Evolutionary conservation across 106 monocot species (phyloP), one percentile per base, ranked within the genome.

Genomic region (Xerophyta viscosa): DNA sequence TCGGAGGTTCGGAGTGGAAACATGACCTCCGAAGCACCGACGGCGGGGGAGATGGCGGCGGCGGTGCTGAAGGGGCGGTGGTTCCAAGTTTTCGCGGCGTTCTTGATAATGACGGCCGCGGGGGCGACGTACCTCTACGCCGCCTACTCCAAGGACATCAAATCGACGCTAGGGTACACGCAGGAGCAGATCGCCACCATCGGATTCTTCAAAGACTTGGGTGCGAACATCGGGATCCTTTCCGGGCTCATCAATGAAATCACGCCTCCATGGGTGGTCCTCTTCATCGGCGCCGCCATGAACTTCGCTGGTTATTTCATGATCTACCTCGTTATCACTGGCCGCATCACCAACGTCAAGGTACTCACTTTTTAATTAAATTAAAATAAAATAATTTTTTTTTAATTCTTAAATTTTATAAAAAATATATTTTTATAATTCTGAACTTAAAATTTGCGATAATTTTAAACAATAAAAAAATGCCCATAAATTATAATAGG

Each of bases 121-220:
- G 62, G 62, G 12, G 33, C 50, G 33, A 52, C 39, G 48, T 63
- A 51, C 62, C 21, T 63, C 27, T 63, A 49, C 51, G 62, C 17
- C 27, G 30, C 49, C 50, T 63, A 63, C 51, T 63, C 62, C 39
- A 39, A 52, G 11, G 62, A 63, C 25, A 39, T 63, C 25, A 50
- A 51, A n/a, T 12, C 50, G 1, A 27, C 37, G 3, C 62, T 63
- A 2, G 62, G 62, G 13, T 63, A 63, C 50, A 41, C 48, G 27
- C 62, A 63, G 51, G 22, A 63, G 39, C 24, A 30, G 8, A 48
- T 63, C 39, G 49, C 48, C 50, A 63, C 50, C 17, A 31, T 63
- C 6, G n/a, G 9, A 24, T 63, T 63, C 62, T 63, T 63, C 62
- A 63, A 63, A 36, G 62, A 63, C 39, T 49, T 63, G 23, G 62